Evolutionary conservation across 331 rosid species (phyloP), one percentile per base, ranked within the genome.

Genomic region (Rhamnella rubrinervis): DNA sequence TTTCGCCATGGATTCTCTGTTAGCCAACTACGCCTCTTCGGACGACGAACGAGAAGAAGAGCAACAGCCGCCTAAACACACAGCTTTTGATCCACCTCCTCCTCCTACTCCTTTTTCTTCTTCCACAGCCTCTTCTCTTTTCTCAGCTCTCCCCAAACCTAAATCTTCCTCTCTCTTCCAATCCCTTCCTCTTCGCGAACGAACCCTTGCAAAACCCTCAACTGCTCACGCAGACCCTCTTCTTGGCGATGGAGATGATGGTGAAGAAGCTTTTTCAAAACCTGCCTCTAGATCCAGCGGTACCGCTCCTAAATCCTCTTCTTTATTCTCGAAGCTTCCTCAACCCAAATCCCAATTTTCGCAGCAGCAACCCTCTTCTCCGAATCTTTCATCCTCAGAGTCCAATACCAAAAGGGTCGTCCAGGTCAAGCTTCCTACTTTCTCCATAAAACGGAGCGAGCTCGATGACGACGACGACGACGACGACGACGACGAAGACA

Each of bases 21-120:
- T 89, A 16, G 93, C 96, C 5, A 91, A 46, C 75, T 95, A 95
- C 77, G 98, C 88, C 49, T 85, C 98, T 71, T 85, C 92, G 14
- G 95, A 85, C 70, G 98, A 91, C 26, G 97, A 93, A 50, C 80
- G 69, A 59, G 82, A 64, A 38, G 79, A 70, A 6, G 76, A 65
- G 38, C 66, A 44, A 18, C 79, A 39, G 6, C 64, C 52, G 63
- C 76, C 57, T 31, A 40, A 61, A 66, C 51, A 63, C 53, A 40
- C 59, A 16, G 37, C 28, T 14, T 57, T 77, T 20, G 69, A n/a
- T 16, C 70, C 81, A 71, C 77, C 79, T 50, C 58, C 31, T 47
- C 41, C 77, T 59, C 71, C 37, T n/a, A n/a, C n/a, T 5, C 15
- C 4, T 16, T 6, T 19, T 6, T 15, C 11, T 53, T 17, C 50